Percentiles rank a stretch among this genome's conserved stretches.
phyloP scores from a whole-genome alignment of 805 yeast species.

The Wickerhamomyces bovis region DNA sequence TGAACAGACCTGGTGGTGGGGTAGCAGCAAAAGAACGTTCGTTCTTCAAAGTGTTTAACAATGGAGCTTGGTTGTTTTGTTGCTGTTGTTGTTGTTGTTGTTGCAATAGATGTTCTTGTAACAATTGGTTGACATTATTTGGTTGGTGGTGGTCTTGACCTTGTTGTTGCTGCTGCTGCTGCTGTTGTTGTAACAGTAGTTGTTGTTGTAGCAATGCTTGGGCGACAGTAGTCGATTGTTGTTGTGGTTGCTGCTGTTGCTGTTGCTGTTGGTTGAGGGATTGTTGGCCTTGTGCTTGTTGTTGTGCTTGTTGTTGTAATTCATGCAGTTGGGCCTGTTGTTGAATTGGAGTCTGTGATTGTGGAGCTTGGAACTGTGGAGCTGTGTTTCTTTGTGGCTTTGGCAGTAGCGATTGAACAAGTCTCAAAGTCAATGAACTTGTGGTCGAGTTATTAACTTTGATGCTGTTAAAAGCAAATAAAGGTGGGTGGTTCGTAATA shows the following conservation, averaged over 20 bases:
- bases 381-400: slow-evolving; percentile 22
- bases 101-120: slow-evolving; percentile 23
- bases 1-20: slow-evolving; percentile 67
- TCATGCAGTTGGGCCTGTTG: slow-evolving; percentile 18
- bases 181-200: slow-evolving; percentile 23
- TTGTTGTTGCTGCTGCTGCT: slow-evolving; percentile 27
- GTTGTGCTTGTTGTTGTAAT: slow-evolving; percentile 19
- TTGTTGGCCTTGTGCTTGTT: slow-evolving; percentile 19
- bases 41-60: slow-evolving; percentile 14
- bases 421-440: slow-evolving; percentile 27
- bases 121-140: slow-evolving; percentile 21
- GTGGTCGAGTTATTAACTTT: slow-evolving; percentile 19
- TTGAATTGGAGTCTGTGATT: slow-evolving; percentile 16
- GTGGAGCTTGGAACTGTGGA: slow-evolving; percentile 6
- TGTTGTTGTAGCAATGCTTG: slow-evolving; percentile 24
- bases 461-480: slow-evolving; percentile 42
- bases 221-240: slow-evolving; percentile 9
- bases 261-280: slow-evolving; percentile 17
- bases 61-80: slow-evolving; percentile 1
- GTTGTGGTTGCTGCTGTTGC: slow-evolving; percentile 25
- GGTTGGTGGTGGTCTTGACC: slow-evolving; percentile 16
- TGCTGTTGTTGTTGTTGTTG: slow-evolving; percentile 30
- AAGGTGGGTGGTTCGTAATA: slow-evolving; percentile 32
- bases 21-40: slow-evolving; percentile 40
- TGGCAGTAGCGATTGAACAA: slow-evolving; percentile 31